Conservation (phyloP, 2,329 filamentous ascomycete species). For the Pyrenophora teres region DNA sequence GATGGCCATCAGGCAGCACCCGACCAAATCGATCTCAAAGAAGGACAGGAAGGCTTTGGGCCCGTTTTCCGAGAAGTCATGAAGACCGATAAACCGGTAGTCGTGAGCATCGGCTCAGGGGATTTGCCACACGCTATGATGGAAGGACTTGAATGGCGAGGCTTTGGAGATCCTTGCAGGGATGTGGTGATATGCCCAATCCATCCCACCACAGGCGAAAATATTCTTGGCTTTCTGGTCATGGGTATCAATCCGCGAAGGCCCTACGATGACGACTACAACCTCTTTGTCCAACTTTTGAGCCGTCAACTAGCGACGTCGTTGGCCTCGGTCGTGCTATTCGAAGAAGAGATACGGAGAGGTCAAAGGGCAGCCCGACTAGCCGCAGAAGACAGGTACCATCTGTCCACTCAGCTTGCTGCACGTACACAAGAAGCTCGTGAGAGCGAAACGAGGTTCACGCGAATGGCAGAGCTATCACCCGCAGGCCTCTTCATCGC, state of each 20-base stretch:
- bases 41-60: constrained; percentile 73
- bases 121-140: constrained; percentile 69
- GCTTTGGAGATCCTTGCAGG: constrained; percentile 71
- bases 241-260: constrained; percentile 78
- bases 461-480: constrained; percentile 81
- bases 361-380: constrained; percentile 74
- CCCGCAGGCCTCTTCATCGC: constrained; percentile 86
- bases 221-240: constrained; percentile 76
- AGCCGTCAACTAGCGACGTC: constrained; percentile 78
- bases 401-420: constrained; percentile 75
- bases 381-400: constrained; percentile 75
- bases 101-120: constrained; percentile 69
- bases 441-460: constrained; percentile 75
- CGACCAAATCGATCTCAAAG: constrained; percentile 68
- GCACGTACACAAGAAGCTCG: constrained; percentile 62
- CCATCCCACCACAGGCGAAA: constrained; percentile 74
- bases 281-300: constrained; percentile 74
- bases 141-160: constrained; percentile 69
- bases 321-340: constrained; percentile 78
- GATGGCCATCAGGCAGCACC: constrained; percentile 65
- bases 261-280: constrained; percentile 80
- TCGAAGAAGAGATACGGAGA: constrained; percentile 79
- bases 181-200: constrained; percentile 79
- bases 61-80: constrained; percentile 78
- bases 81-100: constrained; percentile 66